Evolutionary conservation across 2,329 filamentous ascomycete genomes (phyloP), one percentile per base, ranked within the genome.

Genomic region (Basipetospora sp.): DNA sequence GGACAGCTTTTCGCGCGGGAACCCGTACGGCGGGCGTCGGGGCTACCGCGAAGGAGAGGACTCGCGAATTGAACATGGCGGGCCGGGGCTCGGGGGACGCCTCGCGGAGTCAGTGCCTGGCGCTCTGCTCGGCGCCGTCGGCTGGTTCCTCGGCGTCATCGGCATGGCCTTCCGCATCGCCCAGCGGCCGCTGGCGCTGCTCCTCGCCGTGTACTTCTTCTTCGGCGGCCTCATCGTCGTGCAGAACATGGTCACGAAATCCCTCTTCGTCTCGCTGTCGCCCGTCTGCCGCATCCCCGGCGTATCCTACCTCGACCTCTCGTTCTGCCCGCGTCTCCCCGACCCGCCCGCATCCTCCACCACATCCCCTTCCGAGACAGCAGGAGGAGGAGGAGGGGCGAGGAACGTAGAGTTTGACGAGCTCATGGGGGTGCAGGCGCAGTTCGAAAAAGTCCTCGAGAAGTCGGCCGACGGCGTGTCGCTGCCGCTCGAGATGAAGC

Each of bases 401-500:
- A 43, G 48, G 16, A 55, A 54, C 4, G 60, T 77, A 31, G 77
- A 86, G 48, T 88, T 88, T 46, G 77, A 84, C 44, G 71, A 77
- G 34, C 65, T 92, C 16, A 80, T 90, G 64, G 66, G 66, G 14
- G 71, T 80, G 2, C 83, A 92, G 54, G 64, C 71, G n/a, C 69
- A 76, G 19, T 85, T 92, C 40, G 81, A 86, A 54, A 71, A 80
- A 41, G 74, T 90, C 1, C 58, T 90, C 4, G 72, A 82, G 45
- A 71, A 74, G 41, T 74, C 73, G 13, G 69, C 74, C 2, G 67
- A 75, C 16, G 73, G 76, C 1, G 71, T 77, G 2, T 74, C 73
- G 2, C 58, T 90, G 3, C 82, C 82, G 0, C 64, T 81, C 46
- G 79, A 84, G 47, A 86, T 90, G 75, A 87, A 85, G 59, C 70